Evolutionary conservation across 1,284 basidiomycete species (phyloP).

Genomic region (Melanopsichium pennsylvanicum): DNA sequence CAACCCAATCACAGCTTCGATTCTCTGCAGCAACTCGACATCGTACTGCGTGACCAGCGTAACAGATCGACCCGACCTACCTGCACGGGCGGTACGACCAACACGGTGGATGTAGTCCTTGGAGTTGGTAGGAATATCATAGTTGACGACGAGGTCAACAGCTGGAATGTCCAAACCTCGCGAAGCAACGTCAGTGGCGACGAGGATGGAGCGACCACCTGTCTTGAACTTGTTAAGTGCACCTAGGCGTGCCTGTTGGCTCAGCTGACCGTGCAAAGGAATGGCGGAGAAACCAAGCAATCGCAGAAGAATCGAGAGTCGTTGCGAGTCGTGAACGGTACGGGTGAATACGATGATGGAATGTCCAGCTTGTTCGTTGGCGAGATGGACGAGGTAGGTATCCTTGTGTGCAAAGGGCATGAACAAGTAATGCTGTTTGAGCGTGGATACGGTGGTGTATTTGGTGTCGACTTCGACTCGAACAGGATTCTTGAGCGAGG

Average conservation of each 20-base stretch:
- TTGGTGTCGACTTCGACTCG: constrained; percentile 89
- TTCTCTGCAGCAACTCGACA: constrained; percentile 93
- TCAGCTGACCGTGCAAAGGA: constrained; percentile 93
- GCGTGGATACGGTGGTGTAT: constrained; percentile 96
- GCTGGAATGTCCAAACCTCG: constrained; percentile 91
- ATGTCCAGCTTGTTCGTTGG: constrained; percentile 87
- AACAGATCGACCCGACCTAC: constrained; percentile 91
- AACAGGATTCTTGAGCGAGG: constrained; percentile 93
- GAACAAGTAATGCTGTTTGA: constrained; percentile 94
- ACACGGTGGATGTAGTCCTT: constrained; percentile 99
- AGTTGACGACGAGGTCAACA: constrained; percentile 97
- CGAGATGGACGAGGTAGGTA: constrained; percentile 85
- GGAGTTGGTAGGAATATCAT: constrained; percentile 95
- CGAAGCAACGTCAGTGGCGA: constrained; percentile 97
- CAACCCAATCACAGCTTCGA: constrained; percentile 81
- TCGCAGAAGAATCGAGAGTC: constrained; percentile 87
- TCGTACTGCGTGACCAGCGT: constrained; percentile 98
- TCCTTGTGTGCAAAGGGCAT: constrained; percentile 94
- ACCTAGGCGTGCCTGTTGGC: constrained; percentile 89
- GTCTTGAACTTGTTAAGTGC: constrained; percentile 97
- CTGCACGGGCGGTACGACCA: constrained; percentile 94
- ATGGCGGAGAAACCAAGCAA: constrained; percentile 93
- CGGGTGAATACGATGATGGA: constrained; percentile 96
- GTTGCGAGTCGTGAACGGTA: constrained; percentile 91
- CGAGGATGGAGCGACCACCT: constrained; percentile 86